These are phyloP conservation scores for Debaryomyces tyrocola DNA, from an alignment of 805 yeast species.

Conservation along the genomic window DNA sequence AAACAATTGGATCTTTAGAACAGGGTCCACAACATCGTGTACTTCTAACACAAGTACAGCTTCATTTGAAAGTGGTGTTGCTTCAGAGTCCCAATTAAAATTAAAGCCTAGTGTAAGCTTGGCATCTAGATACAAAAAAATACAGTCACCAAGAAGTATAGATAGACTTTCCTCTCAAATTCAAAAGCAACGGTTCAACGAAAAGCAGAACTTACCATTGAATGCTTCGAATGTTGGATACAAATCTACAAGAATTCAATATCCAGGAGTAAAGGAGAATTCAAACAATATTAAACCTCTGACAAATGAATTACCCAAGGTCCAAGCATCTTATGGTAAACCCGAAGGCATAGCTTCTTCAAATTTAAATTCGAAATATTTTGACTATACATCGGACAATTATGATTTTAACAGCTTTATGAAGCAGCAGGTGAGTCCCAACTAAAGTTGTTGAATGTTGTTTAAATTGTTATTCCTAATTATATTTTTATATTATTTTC, in stretches of 20 bases:
- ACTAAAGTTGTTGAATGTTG: too few species aligned
- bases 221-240: slow-evolving; percentile 9
- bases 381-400: slow-evolving; percentile 33
- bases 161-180: background rate
- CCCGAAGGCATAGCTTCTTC: background rate
- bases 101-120: slow-evolving; percentile 7
- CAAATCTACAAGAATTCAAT: slow-evolving; percentile 19
- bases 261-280: slow-evolving; percentile 10
- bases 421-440: slow-evolving; percentile 20
- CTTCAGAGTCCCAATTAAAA: slow-evolving; percentile 18
- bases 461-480: too few species aligned
- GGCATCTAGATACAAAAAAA: slow-evolving; percentile 4
- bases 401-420: slow-evolving; percentile 41
- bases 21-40: slow-evolving; percentile 21
- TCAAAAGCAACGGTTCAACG: background rate
- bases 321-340: slow-evolving; percentile 6
- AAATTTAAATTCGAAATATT: slow-evolving; percentile 25
- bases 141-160: background rate
- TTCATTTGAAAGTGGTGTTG: slow-evolving; percentile 19
- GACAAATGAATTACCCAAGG: slow-evolving; percentile 6
- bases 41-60: slow-evolving; percentile 14
- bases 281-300: background rate
- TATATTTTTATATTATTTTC: background rate
- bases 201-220: background rate
- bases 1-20: slow-evolving; percentile 25